Base-by-base conservation (phyloP, 2,329 filamentous ascomycete genomes). In the Dactylellina parvicollis region DNA sequence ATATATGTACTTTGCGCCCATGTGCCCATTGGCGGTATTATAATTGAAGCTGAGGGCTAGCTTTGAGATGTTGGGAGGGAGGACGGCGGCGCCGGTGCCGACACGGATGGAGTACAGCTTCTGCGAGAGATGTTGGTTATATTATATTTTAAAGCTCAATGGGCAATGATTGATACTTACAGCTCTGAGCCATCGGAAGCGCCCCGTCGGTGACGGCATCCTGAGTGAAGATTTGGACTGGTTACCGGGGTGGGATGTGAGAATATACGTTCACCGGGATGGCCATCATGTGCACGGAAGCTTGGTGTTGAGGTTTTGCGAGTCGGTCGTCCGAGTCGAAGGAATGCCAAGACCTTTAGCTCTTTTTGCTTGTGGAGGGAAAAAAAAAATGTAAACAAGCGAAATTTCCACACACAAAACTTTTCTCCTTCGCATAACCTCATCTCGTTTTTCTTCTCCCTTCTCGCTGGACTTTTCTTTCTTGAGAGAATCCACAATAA, bases 61-160 rank as follows among this genome's bases (percentile, higher is more conserved):
- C 79, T 87, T 85, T 47, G 89, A 88, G 60, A 96, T 87, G 79
- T 92, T 87, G 28, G 88, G 84, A 0, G 94, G 92, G 22, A 99
- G 85, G 76, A 92, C 83, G 18, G 91, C 89, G 44, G 95, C 92
- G 65, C 94, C 95, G 28, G 91, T 89, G 70, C 94, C 95, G 80
- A 90, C 85, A 80, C 90, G 88, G 81, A 98, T 47, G 20, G 59
- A 84, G 79, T 85, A 83, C 75, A 95, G 85, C 56, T 96, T 83
- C 90, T 95, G 80, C 2, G 32, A 28, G 28, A 2, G 3, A 22
- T 72, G 26, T 22, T n/a, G 44, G 49, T 52, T 46, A 61, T 18
- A n/a, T 32, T 8, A n/a, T 28, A 26, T 44, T 34, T n/a, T 28
- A 2, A 36, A 16, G 8, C 8, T 49, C 40, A 26, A 36, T 42